Conservation (phyloP, 2,329 filamentous ascomycete species). For the Ambrosiella beaveri region DNA sequence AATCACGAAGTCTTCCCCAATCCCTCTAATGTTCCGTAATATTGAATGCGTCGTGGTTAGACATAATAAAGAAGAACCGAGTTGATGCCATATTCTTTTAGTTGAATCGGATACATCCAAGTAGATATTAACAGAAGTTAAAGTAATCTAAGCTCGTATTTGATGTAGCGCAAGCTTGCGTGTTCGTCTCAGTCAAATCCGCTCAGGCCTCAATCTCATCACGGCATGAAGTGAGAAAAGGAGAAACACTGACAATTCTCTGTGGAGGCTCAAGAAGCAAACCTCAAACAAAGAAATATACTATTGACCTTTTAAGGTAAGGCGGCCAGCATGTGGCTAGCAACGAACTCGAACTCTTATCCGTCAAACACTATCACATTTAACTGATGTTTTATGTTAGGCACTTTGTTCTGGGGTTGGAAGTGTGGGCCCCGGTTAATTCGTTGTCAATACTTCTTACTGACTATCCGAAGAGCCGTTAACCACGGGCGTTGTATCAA, state of each 20-base stretch:
- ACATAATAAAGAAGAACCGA: too few species aligned
- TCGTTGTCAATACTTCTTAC: not conserved
- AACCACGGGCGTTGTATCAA: too few species aligned
- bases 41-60: too few species aligned
- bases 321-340: not conserved
- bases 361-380: not conserved
- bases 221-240: not conserved
- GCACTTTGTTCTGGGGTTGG: not conserved
- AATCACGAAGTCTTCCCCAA: not conserved
- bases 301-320: not conserved
- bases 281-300: not conserved
- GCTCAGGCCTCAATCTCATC: not conserved
- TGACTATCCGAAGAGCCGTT: not conserved
- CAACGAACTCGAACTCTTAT: not conserved
- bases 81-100: not conserved
- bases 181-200: not conserved
- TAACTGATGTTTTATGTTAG: not conserved
- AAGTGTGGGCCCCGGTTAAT: not conserved
- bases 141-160: not conserved
- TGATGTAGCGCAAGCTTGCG: not conserved
- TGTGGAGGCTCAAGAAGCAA: not conserved
- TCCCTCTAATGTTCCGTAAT: not conserved
- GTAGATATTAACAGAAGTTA: not conserved
- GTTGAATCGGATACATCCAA: not conserved
- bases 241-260: not conserved